Percentiles rank a stretch among this genome's conserved stretches.
phyloP scores from a whole-genome alignment of 805 yeast species.

The Ogataea haglerorum region DNA sequence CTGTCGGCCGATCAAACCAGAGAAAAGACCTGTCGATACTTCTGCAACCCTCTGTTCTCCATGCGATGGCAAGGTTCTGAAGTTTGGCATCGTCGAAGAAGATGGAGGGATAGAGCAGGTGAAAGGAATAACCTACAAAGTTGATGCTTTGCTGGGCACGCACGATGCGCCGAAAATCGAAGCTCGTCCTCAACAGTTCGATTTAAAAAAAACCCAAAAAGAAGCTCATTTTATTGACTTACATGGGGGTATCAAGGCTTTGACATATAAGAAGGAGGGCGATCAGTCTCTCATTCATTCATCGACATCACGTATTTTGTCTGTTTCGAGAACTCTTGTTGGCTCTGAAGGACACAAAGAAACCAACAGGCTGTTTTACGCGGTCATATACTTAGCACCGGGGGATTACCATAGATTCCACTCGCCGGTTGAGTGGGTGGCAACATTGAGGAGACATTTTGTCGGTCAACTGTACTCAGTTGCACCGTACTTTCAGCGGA shows the following conservation, averaged over 20 bases:
- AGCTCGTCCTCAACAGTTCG: slow-evolving; percentile 49
- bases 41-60: slow-evolving; percentile 76
- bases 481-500: slow-evolving; percentile 91
- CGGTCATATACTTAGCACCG: slow-evolving; percentile 94
- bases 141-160: slow-evolving; percentile 82
- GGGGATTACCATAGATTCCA: slow-evolving; percentile 98
- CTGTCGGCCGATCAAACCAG: slow-evolving; percentile 76
- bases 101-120: slow-evolving; percentile 94
- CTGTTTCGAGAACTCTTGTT: slow-evolving; percentile 12
- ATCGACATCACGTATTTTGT: slow-evolving; percentile 26
- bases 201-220: slow-evolving; percentile 7
- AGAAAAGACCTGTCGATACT: slow-evolving; percentile 70
- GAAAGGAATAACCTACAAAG: slow-evolving; percentile 90
- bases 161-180: slow-evolving; percentile 41
- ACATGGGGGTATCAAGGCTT: slow-evolving; percentile 9
- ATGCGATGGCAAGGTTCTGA: slow-evolving; percentile 87
- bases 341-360: slow-evolving; percentile 18
- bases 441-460: slow-evolving; percentile 88
- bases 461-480: slow-evolving; percentile 94
- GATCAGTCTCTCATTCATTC: slow-evolving; percentile 49
- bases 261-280: slow-evolving; percentile 61
- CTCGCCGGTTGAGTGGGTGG: slow-evolving; percentile 95
- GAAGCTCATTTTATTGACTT: slow-evolving; percentile 19
- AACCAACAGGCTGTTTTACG: slow-evolving; percentile 67
- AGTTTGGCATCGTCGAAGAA: slow-evolving; percentile 67